Evolutionary conservation across 495 filamentous ascomycete species (phyloP), one percentile per base, ranked within the genome.

Genomic region (Tuber brumale): DNA sequence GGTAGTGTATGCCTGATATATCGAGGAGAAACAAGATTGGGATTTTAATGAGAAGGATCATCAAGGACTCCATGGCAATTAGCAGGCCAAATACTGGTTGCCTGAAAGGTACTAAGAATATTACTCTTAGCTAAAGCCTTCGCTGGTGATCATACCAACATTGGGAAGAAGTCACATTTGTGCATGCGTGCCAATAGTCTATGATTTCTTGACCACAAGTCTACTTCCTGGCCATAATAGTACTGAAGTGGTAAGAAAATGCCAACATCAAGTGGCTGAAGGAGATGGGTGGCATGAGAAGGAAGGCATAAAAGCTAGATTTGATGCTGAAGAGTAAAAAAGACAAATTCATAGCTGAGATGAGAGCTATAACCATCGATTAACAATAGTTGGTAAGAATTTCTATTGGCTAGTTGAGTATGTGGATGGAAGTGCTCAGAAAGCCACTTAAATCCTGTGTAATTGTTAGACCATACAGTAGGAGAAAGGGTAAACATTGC

Each of bases 311-410:
- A 43, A 43, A 43, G 42, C 42, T 12, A 10, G 12, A 43, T 43
- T 8, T 18, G 19, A 74, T 76, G 2, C 39, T 46, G 51, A 42
- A 71, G 70, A 42, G 70, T 43, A 48, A 66, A 76, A 6, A 57
- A 37, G 21, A 76, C n/a, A 31, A 74, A 77, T 27, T 70, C 61
- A 71, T 66, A 74, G 12, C 19, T 66, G 31, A 71, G 27, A 61
- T 77, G 61, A 18, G 76, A 77, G 7, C 43, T 46, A 44, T 77
- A 61, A 10, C 76, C 76, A 46, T 77, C 72, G 42, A 77, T 41
- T 39, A 77, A 70, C 10, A 74, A 42, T 14, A 77, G 72, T 43
- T 61, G 23, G 35, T 69, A 8, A 61, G 37, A 7, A 57, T 31
- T 51, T 57, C 21, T 19, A 27, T 51, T 14, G 61, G 45, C 9